Base-by-base conservation (phyloP, 2,329 filamentous ascomycete species). In the Pleoardoris graminearum region DNA sequence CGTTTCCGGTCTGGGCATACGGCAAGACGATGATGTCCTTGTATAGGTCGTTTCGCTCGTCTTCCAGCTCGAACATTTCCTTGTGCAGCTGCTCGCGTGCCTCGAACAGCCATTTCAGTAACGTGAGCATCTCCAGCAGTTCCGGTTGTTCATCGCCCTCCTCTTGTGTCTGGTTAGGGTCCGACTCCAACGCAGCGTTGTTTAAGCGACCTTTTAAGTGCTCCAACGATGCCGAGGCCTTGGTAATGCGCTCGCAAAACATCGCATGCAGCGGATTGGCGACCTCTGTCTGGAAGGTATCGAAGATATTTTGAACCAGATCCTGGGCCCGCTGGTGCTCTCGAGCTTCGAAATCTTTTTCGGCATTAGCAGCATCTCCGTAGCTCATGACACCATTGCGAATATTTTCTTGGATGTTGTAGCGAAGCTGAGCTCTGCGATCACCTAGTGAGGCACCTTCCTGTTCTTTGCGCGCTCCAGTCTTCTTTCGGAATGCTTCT, bases 21-120 rank as follows among this genome's bases (percentile, higher is more conserved):
- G 93, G 92, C 4, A 86, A 84, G 7, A 95, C 77, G 7, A 97
- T 88, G 63, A 97, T 87, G 49, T 89, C 85, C 60, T 89, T 86
- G 73, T 96, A 97, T 29, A 90, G 87, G 53, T 91, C 84, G 66
- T 96, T 94, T 46, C 92, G 88, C 69, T 92, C 90, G 17, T 86
- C 87, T 29, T 96, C 83, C 10, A 97, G 77, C 62, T 95, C 89
- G 67, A 91, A 96, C 48, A 93, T 83, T 63, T 91, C 89, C 37
- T 90, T 86, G 75, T 97, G 88, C 7, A 97, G 80, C 41, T 84
- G 82, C 74, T 99, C 94, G n/a, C 92, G 86, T 1, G 89, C 88
- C 71, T 99, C 94, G 63, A 97, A 97, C 7, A 97, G 85, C 92
- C 94, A 97, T 68, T 97, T 99, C 12, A 97, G 80, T 42, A 97